Conservation (phyloP, 257 asterid genomes). For the Perilla frutescens region DNA sequence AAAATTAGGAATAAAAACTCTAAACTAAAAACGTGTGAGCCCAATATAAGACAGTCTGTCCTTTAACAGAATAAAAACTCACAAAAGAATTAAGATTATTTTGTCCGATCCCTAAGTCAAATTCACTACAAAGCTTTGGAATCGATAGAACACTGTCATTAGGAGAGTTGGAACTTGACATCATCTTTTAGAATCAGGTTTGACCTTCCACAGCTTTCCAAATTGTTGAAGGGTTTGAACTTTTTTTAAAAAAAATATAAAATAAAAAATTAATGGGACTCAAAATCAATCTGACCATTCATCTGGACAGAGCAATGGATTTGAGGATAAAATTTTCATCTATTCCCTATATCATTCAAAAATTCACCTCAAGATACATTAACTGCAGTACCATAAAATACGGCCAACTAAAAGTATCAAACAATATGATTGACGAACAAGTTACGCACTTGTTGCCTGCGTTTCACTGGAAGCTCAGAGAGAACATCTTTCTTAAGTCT, state of each 20-base stretch:
- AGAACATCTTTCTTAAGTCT: slow-evolving; percentile 97
- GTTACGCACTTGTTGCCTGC: slow-evolving; percentile 81
- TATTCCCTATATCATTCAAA: background rate
- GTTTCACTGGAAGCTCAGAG: slow-evolving; percentile 86
- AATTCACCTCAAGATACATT: background rate
- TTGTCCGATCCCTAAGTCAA: background rate
- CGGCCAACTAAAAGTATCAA: background rate
- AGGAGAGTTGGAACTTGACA: background rate
- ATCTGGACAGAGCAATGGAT: slow-evolving; percentile 19
- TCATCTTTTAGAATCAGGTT: background rate
- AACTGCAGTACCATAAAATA: slow-evolving; percentile 4
- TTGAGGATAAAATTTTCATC: background rate
- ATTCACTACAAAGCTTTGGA: background rate
- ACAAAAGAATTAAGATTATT: slow-evolving; percentile 6
- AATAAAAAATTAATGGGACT: background rate
- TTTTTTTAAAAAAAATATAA: background rate
- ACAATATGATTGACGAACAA: slow-evolving; percentile 11
- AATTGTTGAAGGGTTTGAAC: background rate
- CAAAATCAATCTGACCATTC: slow-evolving; percentile 2
- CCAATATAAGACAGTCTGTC: background rate
- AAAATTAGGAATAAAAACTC: background rate
- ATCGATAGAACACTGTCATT: background rate
- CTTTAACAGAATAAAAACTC: background rate
- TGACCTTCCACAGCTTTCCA: background rate
- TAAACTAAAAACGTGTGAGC: background rate